Evolutionary conservation across 225 moss, liverwort and hornwort genomes (phyloP).

Genomic region (Asterella californica): DNA sequence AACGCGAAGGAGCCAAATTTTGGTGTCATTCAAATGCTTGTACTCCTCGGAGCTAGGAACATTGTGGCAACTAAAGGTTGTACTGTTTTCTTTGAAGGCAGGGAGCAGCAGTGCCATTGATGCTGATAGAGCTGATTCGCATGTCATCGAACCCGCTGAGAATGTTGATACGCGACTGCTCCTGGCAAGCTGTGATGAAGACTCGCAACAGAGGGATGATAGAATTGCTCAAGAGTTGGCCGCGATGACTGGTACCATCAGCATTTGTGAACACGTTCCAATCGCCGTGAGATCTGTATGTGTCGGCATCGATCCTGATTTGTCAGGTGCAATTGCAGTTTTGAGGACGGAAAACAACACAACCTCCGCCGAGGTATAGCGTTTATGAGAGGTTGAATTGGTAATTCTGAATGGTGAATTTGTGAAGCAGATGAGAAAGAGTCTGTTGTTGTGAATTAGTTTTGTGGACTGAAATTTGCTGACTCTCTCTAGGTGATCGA

Average conservation of each 20-base stretch:
- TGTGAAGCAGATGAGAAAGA: background rate
- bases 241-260: constrained; percentile 41
- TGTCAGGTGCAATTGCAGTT: constrained; percentile 90
- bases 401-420: background rate
- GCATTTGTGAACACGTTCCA: constrained; percentile 25
- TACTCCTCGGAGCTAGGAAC: background rate
- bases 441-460: background rate
- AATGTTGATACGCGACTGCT: background rate
- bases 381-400: background rate
- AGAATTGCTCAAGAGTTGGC: constrained; percentile 35
- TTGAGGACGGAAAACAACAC: constrained; percentile 46
- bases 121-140: constrained; percentile 3
- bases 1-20: background rate
- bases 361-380: constrained; percentile 58
- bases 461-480: background rate
- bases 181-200: background rate
- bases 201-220: constrained; percentile 20
- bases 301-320: constrained; percentile 93
- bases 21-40: background rate
- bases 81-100: constrained; percentile 21
- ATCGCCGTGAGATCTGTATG: constrained; percentile 30
- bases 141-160: background rate
- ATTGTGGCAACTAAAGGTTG: background rate
- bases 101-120: background rate
- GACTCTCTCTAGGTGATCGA: constrained; percentile 66